Evolutionary conservation across 2,329 filamentous ascomycete genomes (phyloP).

Genomic region (Graphilbum ipis-grandicollis): DNA sequence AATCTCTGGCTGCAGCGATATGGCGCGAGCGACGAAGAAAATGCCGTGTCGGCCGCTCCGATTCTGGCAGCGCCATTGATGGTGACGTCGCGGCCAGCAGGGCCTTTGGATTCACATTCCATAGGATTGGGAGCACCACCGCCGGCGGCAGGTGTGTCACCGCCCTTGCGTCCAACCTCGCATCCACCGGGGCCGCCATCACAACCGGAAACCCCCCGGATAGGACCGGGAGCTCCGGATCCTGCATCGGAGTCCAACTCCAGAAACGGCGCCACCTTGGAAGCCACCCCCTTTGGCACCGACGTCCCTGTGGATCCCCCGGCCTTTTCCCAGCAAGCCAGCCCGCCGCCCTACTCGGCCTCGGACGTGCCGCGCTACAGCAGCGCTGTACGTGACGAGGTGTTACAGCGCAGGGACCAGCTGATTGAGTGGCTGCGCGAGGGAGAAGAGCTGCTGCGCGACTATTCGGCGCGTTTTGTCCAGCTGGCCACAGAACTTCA

Average conservation of each 20-base stretch:
- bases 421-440: constrained; percentile 14
- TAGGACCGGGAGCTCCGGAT: no score
- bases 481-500: constrained; percentile 13
- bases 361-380: constrained; percentile 14
- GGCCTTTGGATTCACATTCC: neutral
- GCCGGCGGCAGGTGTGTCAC: no score
- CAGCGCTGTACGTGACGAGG: constrained; percentile 11
- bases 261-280: no score
- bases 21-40: constrained; percentile 7
- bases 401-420: constrained; percentile 12
- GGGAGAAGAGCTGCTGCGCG: constrained; percentile 15
- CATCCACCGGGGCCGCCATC: no score
- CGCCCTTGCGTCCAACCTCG: no score
- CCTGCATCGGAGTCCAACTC: no score
- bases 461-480: constrained; percentile 15
- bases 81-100: neutral
- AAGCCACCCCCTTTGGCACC: no score
- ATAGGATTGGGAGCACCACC: no score
- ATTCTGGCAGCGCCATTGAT: neutral
- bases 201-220: no score
- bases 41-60: neutral
- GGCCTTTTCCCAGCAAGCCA: neutral
- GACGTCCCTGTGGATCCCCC: neutral
- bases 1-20: constrained; percentile 15
- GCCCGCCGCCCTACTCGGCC: constrained; percentile 11